Evolutionary conservation across 768 basidiomycete genomes (phyloP).

Genomic region (Coprinopsis cinerea): DNA sequence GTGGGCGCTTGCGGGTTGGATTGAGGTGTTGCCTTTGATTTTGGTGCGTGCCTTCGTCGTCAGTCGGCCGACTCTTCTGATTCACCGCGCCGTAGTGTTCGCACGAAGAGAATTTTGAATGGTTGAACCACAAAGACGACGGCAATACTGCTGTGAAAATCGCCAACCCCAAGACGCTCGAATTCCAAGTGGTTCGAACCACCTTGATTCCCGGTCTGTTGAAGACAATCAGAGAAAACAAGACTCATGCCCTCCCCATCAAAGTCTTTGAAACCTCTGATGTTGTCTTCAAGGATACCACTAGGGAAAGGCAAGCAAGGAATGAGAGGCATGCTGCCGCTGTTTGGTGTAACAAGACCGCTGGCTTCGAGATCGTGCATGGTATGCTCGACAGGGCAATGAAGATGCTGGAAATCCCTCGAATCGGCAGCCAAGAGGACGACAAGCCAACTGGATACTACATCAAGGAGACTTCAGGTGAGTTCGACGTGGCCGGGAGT

Average conservation of each 20-base stretch:
- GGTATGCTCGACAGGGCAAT: slow-evolving; percentile 92
- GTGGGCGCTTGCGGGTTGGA: slow-evolving; percentile 94
- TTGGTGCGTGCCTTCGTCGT: slow-evolving; percentile 50
- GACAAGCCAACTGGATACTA: slow-evolving; percentile 79
- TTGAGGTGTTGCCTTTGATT: slow-evolving; percentile 91
- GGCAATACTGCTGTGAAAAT: slow-evolving; percentile 80
- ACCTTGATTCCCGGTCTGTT: slow-evolving; percentile 93
- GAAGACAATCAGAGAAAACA: slow-evolving; percentile 96
- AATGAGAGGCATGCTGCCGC: slow-evolving; percentile 88
- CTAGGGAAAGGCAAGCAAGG: slow-evolving; percentile 74
- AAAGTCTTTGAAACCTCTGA: slow-evolving; percentile 93
- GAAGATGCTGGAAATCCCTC: slow-evolving; percentile 91
- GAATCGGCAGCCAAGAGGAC: slow-evolving; percentile 53
- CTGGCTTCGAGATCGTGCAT: slow-evolving; percentile 95
- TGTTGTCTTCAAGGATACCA: slow-evolving; percentile 81
- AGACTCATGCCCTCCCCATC: slow-evolving; percentile 86
- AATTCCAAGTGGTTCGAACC: slow-evolving; percentile 97
- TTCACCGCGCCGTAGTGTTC: slow-evolving; percentile 64
- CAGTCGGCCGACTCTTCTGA: not conserved
- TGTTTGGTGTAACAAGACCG: slow-evolving; percentile 94
- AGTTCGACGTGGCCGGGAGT: slow-evolving; percentile 19
- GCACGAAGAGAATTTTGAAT: slow-evolving; percentile 96
- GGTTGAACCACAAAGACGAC: slow-evolving; percentile 83
- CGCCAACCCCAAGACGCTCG: slow-evolving; percentile 94
- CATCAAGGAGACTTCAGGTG: slow-evolving; percentile 81